A percentile compares a stretch with the other conserved stretches of the same genome.
These are phyloP conservation scores for Albifimbria verrucaria DNA, from an alignment of 2,329 filamentous ascomycete species.

Conservation along the genomic window DNA sequence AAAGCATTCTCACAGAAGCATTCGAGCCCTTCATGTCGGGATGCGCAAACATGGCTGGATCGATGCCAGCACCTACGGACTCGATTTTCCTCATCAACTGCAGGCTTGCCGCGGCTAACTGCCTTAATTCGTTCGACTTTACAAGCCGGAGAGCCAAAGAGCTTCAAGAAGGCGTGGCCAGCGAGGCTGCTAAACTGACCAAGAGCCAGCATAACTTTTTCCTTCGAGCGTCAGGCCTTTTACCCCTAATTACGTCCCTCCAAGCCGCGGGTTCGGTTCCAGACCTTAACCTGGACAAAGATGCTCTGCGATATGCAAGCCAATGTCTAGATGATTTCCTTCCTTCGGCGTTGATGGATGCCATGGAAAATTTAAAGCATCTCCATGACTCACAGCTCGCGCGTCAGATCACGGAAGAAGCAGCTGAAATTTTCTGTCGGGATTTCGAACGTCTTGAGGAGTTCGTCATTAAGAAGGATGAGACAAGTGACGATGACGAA, in stretches of 20 bases:
- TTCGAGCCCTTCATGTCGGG: slow-evolving; percentile 81
- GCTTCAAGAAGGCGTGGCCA: slow-evolving; percentile 54
- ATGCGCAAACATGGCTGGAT: slow-evolving; percentile 66
- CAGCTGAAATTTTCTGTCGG: slow-evolving; percentile 77
- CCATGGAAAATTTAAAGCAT: slow-evolving; percentile 73
- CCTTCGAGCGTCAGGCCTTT: slow-evolving; percentile 71
- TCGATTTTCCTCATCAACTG: slow-evolving; percentile 75
- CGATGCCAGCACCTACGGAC: slow-evolving; percentile 55
- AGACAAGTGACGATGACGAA: slow-evolving; percentile 27
- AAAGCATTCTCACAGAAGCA: slow-evolving; percentile 70
- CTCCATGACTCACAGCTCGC: slow-evolving; percentile 71
- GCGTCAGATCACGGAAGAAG: slow-evolving; percentile 75
- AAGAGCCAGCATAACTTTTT: slow-evolving; percentile 72
- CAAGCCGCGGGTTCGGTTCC: slow-evolving; percentile 28
- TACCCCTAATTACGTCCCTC: slow-evolving; percentile 57
- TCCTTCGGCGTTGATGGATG: slow-evolving; percentile 89
- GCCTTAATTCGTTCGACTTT: slow-evolving; percentile 61
- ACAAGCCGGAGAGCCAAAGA: slow-evolving; percentile 51
- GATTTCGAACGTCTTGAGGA: slow-evolving; percentile 69
- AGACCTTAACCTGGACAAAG: slow-evolving; percentile 42
- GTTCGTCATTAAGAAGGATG: slow-evolving; percentile 42
- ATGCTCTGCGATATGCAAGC: slow-evolving; percentile 61
- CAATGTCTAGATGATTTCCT: slow-evolving; percentile 86
- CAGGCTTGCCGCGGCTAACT: slow-evolving; percentile 53
- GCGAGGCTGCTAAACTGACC: slow-evolving; percentile 55